Evolutionary conservation across 169 alveolate genomes (phyloP).

Genomic region (Neospora caninum): DNA sequence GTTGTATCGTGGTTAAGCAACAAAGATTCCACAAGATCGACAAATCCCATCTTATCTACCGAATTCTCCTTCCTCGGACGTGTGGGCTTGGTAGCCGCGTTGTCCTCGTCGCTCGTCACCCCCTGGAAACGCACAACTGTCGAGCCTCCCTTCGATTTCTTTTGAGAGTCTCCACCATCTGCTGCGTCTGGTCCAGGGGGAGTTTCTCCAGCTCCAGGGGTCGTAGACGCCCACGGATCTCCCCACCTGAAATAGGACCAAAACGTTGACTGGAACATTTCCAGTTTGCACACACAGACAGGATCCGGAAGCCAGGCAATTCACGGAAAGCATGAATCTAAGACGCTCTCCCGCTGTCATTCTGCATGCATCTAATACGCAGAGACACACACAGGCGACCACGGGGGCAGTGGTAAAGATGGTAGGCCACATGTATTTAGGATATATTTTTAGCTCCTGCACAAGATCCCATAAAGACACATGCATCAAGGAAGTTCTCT

Average conservation of each 20-base stretch:
- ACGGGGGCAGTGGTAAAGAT: too few species aligned
- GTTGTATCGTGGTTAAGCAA: neutral
- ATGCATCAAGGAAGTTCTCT: too few species aligned
- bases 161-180: neutral
- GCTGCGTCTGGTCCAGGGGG: neutral
- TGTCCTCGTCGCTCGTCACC: neutral
- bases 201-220: neutral
- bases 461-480: too few species aligned
- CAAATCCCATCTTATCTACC: neutral
- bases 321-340: too few species aligned
- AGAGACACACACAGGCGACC: too few species aligned
- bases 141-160: neutral
- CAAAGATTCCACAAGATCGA: neutral
- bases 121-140: neutral
- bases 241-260: neutral
- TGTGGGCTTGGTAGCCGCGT: neutral
- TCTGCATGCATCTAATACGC: too few species aligned
- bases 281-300: neutral
- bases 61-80: neutral
- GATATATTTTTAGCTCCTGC: too few species aligned
- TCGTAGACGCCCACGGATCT: neutral
- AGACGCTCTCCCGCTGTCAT: too few species aligned
- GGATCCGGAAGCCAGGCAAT: too few species aligned
- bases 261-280: neutral
- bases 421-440: too few species aligned